Base-by-base conservation (phyloP, 2,329 filamentous ascomycete genomes). In the Pezicula carpinea region DNA sequence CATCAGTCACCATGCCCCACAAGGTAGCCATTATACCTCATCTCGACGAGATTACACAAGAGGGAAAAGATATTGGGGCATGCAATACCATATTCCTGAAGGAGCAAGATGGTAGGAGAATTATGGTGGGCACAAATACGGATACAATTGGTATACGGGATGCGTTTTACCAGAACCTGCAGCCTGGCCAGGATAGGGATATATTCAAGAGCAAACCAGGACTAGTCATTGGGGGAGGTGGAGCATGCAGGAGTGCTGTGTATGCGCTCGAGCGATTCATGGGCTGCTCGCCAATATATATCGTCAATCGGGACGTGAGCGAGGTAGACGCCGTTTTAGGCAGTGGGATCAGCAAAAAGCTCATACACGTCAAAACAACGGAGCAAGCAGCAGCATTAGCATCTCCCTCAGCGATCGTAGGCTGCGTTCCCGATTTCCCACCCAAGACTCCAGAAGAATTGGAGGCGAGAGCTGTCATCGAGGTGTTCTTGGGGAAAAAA, bases 1-100 rank as follows among this genome's bases (percentile, higher is more conserved):
- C 83, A n/a, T 82, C 84, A 4, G 81, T 91, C 32, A 91, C 87
- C 19, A 92, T 91, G 87, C 87, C 87, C 1, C 83, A 89, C 71
- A 91, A 92, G 64, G 78, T 91, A 17, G 74, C 80, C 56, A 89
- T 91, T 61, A 77, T 90, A 51, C 73, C 78, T 0, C 75, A 87
- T 56, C 75, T 91, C 4, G 85, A 91, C 59, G 79, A 83, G 47
- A 69, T 90, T 38, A 89, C 85, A 8, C 75, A 79, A 26, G 85
- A 89, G 65, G 86, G 81, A 58, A 75, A 77, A 39, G 80, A 83
- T 29, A 83, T 89, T 21, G 86, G 87, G 44, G 87, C 87, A 44
- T 85, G 85, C 69, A 91, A 92, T 72, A 91, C 87, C 1, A 75
- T 91, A 48, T 90, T 84, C 69, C 77, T 32, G 53, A 68, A 49